phyloP scores from a whole-genome alignment of 805 yeast species.

The Yarrowia sp. region DNA sequence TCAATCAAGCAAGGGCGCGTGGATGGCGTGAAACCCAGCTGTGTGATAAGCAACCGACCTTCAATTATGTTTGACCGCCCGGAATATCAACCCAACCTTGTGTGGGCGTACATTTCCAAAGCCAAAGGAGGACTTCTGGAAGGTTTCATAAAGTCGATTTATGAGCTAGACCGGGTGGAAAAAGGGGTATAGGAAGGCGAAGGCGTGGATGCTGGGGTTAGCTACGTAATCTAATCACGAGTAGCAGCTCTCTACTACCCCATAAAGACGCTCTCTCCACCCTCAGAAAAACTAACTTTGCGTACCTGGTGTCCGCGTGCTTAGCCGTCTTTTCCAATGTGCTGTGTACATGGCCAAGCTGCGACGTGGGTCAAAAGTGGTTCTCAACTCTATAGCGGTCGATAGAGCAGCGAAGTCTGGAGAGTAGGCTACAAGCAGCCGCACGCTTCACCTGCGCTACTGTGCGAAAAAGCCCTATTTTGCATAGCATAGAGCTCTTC shows the following conservation, averaged over 20 bases:
- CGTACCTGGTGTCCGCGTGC: conserved; percentile 15
- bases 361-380: neutral
- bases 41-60: neutral
- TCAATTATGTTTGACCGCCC: neutral
- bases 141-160: neutral
- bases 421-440: too few relatives aligned
- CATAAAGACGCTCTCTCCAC: too few relatives aligned
- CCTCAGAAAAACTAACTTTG: neutral
- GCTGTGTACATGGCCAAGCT: neutral
- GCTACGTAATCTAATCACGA: too few relatives aligned
- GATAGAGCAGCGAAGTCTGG: too few relatives aligned
- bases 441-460: too few relatives aligned
- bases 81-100: neutral
- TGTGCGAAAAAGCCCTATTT: too few relatives aligned
- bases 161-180: too few relatives aligned
- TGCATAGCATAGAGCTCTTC: too few relatives aligned
- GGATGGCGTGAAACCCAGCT: too few relatives aligned
- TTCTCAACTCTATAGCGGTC: neutral
- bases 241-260: too few relatives aligned
- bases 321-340: conserved; percentile 8
- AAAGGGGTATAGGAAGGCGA: neutral
- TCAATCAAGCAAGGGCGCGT: too few relatives aligned
- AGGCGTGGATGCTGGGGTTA: too few relatives aligned
- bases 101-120: neutral
- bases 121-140: neutral